Evolutionary conservation across 768 basidiomycete species (phyloP).

Genomic region (Termitomyces sp.): DNA sequence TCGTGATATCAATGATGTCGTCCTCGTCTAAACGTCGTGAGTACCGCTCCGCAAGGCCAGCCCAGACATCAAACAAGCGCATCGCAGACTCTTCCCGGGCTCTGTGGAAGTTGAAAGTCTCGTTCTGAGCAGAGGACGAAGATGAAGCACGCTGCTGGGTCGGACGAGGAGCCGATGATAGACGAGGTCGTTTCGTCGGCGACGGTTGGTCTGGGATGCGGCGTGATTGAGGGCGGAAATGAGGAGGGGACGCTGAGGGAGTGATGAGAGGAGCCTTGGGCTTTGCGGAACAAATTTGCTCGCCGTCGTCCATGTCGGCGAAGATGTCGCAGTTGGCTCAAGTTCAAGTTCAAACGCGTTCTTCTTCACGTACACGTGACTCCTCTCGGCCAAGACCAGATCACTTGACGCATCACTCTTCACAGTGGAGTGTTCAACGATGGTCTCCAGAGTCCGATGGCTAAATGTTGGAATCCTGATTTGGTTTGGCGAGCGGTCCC

Average conservation of each 20-base stretch:
- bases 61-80: conserved; percentile 61
- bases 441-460: no score
- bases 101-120: conserved; percentile 38
- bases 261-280: conserved; percentile 33
- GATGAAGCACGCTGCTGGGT: conserved; percentile 25
- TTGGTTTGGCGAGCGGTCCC: no score
- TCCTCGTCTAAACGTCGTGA: conserved; percentile 66
- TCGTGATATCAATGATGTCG: conserved; percentile 69
- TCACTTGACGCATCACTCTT: no score
- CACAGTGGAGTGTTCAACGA: no score
- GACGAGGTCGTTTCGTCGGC: conserved; percentile 45
- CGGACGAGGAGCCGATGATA: conserved; percentile 37
- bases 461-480: no score
- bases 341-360: background rate
- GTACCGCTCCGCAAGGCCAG: conserved; percentile 63
- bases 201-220: conserved; percentile 29
- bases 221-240: conserved; percentile 18
- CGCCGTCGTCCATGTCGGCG: conserved; percentile 1
- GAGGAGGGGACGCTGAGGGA: conserved; percentile 50
- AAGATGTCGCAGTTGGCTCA: background rate
- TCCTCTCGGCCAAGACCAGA: no score
- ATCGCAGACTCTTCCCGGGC: conserved; percentile 52
- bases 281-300: background rate
- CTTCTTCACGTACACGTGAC: background rate
- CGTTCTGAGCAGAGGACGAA: conserved; percentile 10